Evolutionary conservation across 805 yeast species (phyloP), one percentile per base, ranked within the genome.

Genomic region (Cyberlindnera maritima): DNA sequence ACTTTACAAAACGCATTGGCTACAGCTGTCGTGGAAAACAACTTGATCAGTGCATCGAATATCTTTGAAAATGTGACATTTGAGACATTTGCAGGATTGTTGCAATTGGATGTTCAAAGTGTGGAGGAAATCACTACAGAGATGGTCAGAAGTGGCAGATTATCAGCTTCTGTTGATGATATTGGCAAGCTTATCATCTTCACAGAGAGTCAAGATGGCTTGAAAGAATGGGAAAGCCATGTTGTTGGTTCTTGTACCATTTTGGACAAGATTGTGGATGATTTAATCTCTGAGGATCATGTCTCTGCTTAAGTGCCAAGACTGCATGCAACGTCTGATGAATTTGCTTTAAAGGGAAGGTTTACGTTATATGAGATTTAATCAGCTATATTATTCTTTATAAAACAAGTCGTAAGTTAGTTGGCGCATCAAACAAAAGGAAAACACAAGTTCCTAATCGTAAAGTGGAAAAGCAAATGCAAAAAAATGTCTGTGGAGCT

Each of bases 131-230:
- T 50, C 3, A 34, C 47, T 14, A 45, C 55, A 12, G 52, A 51
- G n/a, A 51, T 56, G 56, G 50, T 58, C 15, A 44, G 60, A 42
- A 39, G 46, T 12, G 46, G 43, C 5, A 39, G 50, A 25, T 15
- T 59, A 6, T 33, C 47, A 34, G 63, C 60, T 8, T 47, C 47
- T 6, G 45, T 61, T 36, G 65, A 61, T 49, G 63, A 61, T 36
- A 50, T 61, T 20, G 46, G 34, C 14, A 44, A 53, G 17, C 35
- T 55, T 2, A 47, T 61, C 5, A 47, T 53, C 18, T 61, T 58
- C 28, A 36, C 36, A 2, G 18, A 28, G 4, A n/a, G 20, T 11
- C 45, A 25, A 7, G 31, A 37, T 37, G 32, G 51, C 2, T 35
- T 55, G 13, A 26, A 48, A 8, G 47, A 49, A 10, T 61, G 65